These are phyloP conservation scores for Lactarius hengduanensis DNA, from an alignment of 768 basidiomycete species.

Conservation along the genomic window DNA sequence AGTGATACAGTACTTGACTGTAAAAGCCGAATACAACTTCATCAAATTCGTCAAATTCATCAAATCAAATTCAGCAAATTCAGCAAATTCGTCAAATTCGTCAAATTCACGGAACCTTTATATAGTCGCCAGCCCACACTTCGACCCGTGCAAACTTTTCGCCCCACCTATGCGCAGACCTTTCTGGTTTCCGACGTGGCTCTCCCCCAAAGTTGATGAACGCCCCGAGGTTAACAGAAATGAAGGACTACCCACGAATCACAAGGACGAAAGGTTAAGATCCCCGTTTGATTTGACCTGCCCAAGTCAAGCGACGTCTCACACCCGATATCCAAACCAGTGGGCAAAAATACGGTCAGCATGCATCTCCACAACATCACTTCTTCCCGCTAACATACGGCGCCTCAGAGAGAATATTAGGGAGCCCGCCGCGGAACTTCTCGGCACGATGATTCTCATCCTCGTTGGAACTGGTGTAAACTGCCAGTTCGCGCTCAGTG, in stretches of 20 bases:
- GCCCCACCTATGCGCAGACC: not conserved
- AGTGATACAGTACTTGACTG: slow-evolving; percentile 7
- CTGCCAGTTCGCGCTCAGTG: slow-evolving; percentile 32
- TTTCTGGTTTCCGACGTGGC: not conserved
- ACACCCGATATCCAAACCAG: slow-evolving; percentile 23
- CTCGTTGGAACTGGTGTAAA: slow-evolving; percentile 32
- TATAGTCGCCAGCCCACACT: not conserved
- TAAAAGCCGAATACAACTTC: no score
- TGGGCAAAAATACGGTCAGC: slow-evolving; percentile 30
- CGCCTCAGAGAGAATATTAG: slow-evolving; percentile 18
- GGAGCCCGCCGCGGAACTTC: slow-evolving; percentile 33
- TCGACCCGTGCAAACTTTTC: not conserved
- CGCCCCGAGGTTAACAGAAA: not conserved
- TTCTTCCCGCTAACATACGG: not conserved
- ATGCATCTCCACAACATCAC: not conserved
- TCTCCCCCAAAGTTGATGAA: not conserved
- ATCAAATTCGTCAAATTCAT: slow-evolving; percentile 15
- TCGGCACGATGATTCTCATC: slow-evolving; percentile 33
- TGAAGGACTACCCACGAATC: not conserved
- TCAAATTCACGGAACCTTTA: slow-evolving; percentile 5
- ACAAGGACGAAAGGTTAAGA: not conserved
- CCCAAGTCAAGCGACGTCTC: slow-evolving; percentile 1
- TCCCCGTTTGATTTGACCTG: not conserved
- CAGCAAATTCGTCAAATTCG: slow-evolving; percentile 13
- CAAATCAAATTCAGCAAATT: slow-evolving; percentile 4